A percentile compares a stretch with the other conserved stretches of the same genome.
These are phyloP conservation scores for Yueomyces sp. DNA, from an alignment of 805 yeast species.

Conservation along the genomic window DNA sequence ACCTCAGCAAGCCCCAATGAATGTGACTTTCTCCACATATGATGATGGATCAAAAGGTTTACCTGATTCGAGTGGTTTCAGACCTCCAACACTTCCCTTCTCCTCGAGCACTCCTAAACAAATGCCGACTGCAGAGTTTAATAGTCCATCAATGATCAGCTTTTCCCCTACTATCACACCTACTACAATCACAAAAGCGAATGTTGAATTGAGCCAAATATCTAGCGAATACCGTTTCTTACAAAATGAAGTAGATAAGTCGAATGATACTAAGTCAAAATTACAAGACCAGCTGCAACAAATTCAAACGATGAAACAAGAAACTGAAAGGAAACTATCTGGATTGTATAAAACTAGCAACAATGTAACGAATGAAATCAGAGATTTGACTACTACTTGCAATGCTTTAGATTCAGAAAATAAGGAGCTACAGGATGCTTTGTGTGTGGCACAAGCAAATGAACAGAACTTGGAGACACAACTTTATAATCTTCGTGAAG, in stretches of 20 bases:
- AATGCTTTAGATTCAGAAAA: slow-evolving; percentile 68
- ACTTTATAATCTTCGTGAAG: slow-evolving; percentile 55
- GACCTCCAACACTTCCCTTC: too few relatives aligned
- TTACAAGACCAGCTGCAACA: slow-evolving; percentile 27
- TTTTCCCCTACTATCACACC: background rate
- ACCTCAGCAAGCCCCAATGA: too few relatives aligned
- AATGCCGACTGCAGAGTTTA: too few relatives aligned
- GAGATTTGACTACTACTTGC: slow-evolving; percentile 11
- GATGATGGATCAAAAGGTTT: too few relatives aligned
- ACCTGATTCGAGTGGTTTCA: too few relatives aligned
- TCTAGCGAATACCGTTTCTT: slow-evolving; percentile 62
- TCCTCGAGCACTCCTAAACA: too few relatives aligned
- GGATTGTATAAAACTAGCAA: slow-evolving; percentile 61
- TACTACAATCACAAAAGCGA: background rate
- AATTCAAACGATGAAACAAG: slow-evolving; percentile 43
- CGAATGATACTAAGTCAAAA: slow-evolving; percentile 56
- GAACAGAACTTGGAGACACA: slow-evolving; percentile 48
- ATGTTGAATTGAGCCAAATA: slow-evolving; percentile 1
- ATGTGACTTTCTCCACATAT: too few relatives aligned
- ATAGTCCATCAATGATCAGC: too few relatives aligned
- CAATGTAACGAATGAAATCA: background rate
- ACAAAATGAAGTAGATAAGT: slow-evolving; percentile 69
- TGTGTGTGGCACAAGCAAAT: slow-evolving; percentile 16
- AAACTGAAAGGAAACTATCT: slow-evolving; percentile 58
- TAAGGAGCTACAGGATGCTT: slow-evolving; percentile 32